A percentile compares a stretch with the other conserved stretches of the same genome.
These are phyloP conservation scores for Oemleria cerasiformis DNA, from an alignment of 306 rosid genomes.

Conservation along the genomic window DNA sequence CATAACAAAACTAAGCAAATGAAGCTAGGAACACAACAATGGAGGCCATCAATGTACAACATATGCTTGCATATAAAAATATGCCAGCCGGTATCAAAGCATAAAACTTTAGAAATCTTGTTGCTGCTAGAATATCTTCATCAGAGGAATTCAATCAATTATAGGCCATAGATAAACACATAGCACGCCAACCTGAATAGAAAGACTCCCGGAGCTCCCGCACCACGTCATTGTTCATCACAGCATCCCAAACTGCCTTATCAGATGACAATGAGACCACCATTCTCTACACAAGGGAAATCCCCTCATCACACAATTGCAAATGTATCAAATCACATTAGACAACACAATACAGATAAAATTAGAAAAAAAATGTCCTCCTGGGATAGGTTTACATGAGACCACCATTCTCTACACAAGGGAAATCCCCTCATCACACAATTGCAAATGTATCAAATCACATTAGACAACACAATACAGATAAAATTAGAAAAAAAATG, in stretches of 20 bases:
- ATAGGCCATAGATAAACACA: not conserved
- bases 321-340: not conserved
- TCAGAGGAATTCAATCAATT: not conserved
- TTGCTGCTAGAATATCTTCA: not conserved
- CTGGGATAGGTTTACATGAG: constrained; percentile 33
- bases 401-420: constrained; percentile 65
- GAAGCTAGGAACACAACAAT: not conserved
- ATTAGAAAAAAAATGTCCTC: not conserved
- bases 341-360: not conserved
- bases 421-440: not conserved
- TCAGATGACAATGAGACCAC: constrained; percentile 72
- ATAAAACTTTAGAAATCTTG: not conserved
- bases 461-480: not conserved
- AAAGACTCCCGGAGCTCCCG: constrained; percentile 54
- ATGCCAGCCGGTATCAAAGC: not conserved
- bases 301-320: not conserved
- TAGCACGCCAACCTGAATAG: constrained; percentile 42
- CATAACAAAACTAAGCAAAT: not conserved
- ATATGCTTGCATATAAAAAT: not conserved
- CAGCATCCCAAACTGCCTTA: constrained; percentile 76
- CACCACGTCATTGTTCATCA: constrained; percentile 67
- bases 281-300: constrained; percentile 51
- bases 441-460: not conserved
- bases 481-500: not conserved
- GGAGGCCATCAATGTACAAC: not conserved